Evolutionary conservation across 192 early-diverging fungal genomes (phyloP).

Genomic region (Allomyces macrogynus): DNA sequence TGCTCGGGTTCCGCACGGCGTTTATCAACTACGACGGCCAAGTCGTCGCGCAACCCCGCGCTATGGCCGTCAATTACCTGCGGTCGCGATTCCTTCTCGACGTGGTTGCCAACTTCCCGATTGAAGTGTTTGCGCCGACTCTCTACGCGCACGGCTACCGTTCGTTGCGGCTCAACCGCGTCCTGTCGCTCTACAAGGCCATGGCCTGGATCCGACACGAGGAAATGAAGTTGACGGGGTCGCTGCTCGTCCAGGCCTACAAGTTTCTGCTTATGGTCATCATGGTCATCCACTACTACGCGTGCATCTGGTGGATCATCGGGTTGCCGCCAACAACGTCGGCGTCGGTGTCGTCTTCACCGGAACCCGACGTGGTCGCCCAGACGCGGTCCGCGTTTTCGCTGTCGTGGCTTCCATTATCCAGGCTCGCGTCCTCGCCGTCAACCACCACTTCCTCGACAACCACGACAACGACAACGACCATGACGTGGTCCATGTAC

Average conservation of each 20-base stretch:
- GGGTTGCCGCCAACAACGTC: background rate
- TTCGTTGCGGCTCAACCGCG: background rate
- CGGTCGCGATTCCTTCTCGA: background rate
- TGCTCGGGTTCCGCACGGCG: background rate
- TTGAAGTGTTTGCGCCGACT: background rate
- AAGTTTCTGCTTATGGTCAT: background rate
- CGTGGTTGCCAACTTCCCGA: background rate
- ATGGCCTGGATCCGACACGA: background rate
- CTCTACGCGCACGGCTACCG: background rate
- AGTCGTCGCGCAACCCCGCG: background rate
- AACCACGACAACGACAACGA: background rate
- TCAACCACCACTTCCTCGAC: too few relatives aligned
- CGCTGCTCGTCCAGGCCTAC: background rate
- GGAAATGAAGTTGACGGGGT: background rate
- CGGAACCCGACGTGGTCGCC: too few relatives aligned
- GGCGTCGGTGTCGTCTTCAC: too few relatives aligned
- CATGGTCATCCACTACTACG: background rate
- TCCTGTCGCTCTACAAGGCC: background rate
- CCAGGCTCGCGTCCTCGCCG: too few relatives aligned
- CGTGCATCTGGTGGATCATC: background rate
- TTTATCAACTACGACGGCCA: background rate
- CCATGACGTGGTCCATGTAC: background rate
- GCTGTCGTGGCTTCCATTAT: too few relatives aligned
- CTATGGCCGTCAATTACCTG: background rate
- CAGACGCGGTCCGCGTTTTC: too few relatives aligned